Base-by-base conservation (phyloP, 2,329 filamentous ascomycete species). In the Calonectria pseudoreteaudii region DNA sequence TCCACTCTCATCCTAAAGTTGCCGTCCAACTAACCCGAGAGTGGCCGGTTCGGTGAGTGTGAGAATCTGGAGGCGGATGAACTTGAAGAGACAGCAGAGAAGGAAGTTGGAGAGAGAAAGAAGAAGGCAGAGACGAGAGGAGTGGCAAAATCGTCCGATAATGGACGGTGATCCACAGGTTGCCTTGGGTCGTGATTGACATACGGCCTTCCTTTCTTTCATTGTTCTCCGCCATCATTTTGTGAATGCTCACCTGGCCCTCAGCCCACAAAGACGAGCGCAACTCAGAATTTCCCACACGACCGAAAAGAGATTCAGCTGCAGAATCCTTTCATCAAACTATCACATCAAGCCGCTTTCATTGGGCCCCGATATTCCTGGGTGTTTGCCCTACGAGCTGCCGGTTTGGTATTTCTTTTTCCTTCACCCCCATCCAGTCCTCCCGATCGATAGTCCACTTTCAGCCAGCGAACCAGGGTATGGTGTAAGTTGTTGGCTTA, bases 161-260 rank as follows among this genome's bases (percentile, higher is more conserved):
- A 79, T 80, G 75, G 58, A 72, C 52, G 65, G 66, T 68, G 66
- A 73, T 73, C 74, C 74, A 74, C 76, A 68, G 73, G 62, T 71
- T 73, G 67, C 34, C 62, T 71, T 68, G 74, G 71, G 66, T 71
- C 44, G 58, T 75, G 67, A 75, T 76, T 73, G 75, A 71, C 65
- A 38, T 70, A 66, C 53, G 62, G 60, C 53, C 65, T 68, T 58
- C 41, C 41, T 53, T 70, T 72, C 70, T 78, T 80, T 80, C 77
- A 80, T 80, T 80, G 78, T 80, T 74, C 68, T 74, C 64, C 71
- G 71, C 38, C 49, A 50, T 67, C 68, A 73, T 67, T 66, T 74
- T 71, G 70, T 76, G 76, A 78, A 79, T 79, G 65, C 74, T 74
- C 53, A 58, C 52, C 60, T 49, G 58, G 38, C 56, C 64, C 28